phyloP scores from a whole-genome alignment of 257 asterid species.

The Solanum medicagineum region DNA sequence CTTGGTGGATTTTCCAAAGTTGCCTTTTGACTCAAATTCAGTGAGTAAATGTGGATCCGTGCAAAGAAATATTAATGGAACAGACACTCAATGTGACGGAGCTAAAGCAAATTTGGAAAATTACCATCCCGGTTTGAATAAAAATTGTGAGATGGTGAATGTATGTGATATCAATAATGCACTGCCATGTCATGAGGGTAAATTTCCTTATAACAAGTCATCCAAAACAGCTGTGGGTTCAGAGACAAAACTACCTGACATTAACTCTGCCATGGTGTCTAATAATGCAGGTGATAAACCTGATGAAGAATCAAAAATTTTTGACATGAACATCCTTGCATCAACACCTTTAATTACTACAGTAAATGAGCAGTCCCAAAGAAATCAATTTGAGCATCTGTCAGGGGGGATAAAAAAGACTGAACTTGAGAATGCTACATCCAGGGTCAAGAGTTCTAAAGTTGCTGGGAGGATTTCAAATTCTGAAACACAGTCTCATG shows the following conservation, averaged over 20 bases:
- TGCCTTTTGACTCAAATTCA: slow-evolving; percentile 17
- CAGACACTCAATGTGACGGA: slow-evolving; percentile 5
- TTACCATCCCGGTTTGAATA: slow-evolving; percentile 13
- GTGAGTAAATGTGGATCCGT: slow-evolving; percentile 5
- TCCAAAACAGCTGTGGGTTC: slow-evolving; percentile 8
- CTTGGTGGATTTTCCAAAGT: slow-evolving; percentile 11
- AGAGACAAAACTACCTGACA: slow-evolving; percentile 14
- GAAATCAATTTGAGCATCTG: slow-evolving; percentile 5
- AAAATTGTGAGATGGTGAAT: slow-evolving; percentile 8
- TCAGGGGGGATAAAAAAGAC: slow-evolving; percentile 8
- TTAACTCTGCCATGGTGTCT: slow-evolving; percentile 17
- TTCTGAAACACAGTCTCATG: slow-evolving; percentile 14
- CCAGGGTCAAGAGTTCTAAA: slow-evolving; percentile 22
- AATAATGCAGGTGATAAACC: slow-evolving; percentile 7
- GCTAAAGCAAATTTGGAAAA: slow-evolving; percentile 11
- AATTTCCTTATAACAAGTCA: slow-evolving; percentile 5
- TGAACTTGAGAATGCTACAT: slow-evolving; percentile 10
- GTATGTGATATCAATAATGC: slow-evolving; percentile 3
- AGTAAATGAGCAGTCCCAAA: slow-evolving; percentile 15
- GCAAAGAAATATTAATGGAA: not conserved
- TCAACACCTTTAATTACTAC: slow-evolving; percentile 17
- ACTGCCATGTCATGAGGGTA: not conserved
- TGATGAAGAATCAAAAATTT: slow-evolving; percentile 14
- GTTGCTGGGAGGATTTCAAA: slow-evolving; percentile 14
- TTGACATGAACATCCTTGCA: slow-evolving; percentile 11